Conservation (phyloP, 1,139 yeast species). For the Geotrichum fermentans region DNA sequence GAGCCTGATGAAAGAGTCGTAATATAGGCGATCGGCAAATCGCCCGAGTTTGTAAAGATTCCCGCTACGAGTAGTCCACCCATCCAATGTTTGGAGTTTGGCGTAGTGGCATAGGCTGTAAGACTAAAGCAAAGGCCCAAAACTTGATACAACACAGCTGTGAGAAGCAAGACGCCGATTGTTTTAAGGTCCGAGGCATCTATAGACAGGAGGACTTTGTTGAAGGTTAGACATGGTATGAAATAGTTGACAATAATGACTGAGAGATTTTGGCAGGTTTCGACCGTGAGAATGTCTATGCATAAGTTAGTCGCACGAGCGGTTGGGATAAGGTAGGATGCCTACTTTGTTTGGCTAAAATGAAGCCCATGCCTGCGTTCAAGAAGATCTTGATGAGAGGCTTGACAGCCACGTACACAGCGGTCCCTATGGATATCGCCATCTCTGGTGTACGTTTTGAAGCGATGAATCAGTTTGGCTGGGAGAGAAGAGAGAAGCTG, state of each 20-base stretch:
- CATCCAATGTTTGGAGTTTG: constrained; percentile 67
- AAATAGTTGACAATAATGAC: constrained; percentile 66
- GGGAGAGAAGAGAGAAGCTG: too few relatives aligned
- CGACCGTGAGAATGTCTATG: constrained; percentile 54
- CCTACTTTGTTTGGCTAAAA: constrained; percentile 56
- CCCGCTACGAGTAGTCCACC: constrained; percentile 80
- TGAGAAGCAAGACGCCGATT: constrained; percentile 65
- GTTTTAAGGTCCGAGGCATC: constrained; percentile 67
- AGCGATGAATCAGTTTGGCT: too few relatives aligned
- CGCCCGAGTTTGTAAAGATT: constrained; percentile 57
- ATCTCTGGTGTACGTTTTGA: constrained; percentile 13
- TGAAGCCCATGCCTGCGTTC: constrained; percentile 65
- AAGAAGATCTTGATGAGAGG: constrained; percentile 83
- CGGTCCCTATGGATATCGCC: constrained; percentile 51
- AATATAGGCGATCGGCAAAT: constrained; percentile 82
- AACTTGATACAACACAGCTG: constrained; percentile 49
- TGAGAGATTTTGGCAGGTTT: constrained; percentile 62
- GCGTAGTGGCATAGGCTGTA: constrained; percentile 38
- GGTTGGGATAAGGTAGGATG: constrained; percentile 50
- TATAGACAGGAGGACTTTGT: constrained; percentile 66
- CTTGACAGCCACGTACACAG: constrained; percentile 75
- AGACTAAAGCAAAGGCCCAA: constrained; percentile 34
- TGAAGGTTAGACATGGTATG: constrained; percentile 73
- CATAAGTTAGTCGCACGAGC: not conserved
- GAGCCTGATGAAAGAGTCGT: constrained; percentile 69